phyloP scores from a whole-genome alignment of 164 flowering plant species.

The Vitis cinerea region DNA sequence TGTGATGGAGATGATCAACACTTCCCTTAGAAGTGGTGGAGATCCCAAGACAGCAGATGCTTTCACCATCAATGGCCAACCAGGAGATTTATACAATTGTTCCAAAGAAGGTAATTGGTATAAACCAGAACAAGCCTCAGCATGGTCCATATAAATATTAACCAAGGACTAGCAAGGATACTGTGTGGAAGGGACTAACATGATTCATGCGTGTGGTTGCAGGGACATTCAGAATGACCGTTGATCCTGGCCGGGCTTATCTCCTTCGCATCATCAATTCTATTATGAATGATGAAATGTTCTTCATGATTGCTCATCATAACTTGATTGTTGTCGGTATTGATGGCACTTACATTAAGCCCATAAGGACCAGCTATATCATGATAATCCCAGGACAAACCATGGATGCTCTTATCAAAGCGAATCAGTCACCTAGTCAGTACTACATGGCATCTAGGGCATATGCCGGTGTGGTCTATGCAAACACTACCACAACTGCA shows the following conservation, averaged over 20 bases:
- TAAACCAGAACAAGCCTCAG: too few species aligned
- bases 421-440: slow-evolving; percentile 10
- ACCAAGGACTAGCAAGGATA: too few species aligned
- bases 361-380: slow-evolving; percentile 11
- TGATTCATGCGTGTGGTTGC: too few species aligned
- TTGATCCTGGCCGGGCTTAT: slow-evolving; percentile 15
- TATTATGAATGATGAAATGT: slow-evolving; percentile 15
- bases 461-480: background rate
- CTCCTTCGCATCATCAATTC: slow-evolving; percentile 25
- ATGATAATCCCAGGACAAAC: slow-evolving; percentile 25
- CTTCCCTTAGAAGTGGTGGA: too few species aligned
- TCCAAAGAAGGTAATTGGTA: too few species aligned
- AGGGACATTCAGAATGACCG: background rate
- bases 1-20: too few species aligned
- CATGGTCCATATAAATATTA: too few species aligned
- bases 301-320: slow-evolving; percentile 18
- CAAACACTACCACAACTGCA: too few species aligned
- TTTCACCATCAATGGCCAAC: too few species aligned
- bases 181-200: too few species aligned
- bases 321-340: slow-evolving; percentile 9
- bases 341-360: slow-evolving; percentile 19
- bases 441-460: background rate
- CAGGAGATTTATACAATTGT: too few species aligned
- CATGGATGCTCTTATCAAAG: slow-evolving; percentile 20
- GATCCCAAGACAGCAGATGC: too few species aligned